Conservation (phyloP, 306 rosid species). For the Cajanus cajan region DNA sequence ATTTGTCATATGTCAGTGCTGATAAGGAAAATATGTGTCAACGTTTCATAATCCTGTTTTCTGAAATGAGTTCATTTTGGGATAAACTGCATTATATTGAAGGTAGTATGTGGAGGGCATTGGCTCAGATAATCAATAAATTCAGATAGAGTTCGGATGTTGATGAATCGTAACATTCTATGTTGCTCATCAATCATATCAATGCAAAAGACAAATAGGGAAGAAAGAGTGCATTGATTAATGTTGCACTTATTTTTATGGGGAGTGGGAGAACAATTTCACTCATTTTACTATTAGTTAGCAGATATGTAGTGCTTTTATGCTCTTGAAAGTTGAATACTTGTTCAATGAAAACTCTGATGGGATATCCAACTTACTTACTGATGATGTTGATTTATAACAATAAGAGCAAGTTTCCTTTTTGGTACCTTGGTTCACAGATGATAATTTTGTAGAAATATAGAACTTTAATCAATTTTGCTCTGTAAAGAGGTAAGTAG, state of each 20-base stretch:
- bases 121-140: background rate
- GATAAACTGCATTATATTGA: background rate
- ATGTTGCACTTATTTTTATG: background rate
- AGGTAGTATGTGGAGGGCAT: background rate
- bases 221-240: conserved; percentile 9
- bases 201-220: background rate
- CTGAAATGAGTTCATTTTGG: background rate
- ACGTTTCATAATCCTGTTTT: background rate
- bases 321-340: conserved; percentile 1
- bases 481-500: conserved; percentile 16
- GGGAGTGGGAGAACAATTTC: background rate
- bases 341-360: conserved; percentile 12
- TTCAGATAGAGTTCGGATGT: background rate
- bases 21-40: conserved; percentile 19
- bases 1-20: background rate
- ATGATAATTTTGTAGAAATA: conserved; percentile 5
- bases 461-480: conserved; percentile 10
- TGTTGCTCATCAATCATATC: conserved; percentile 10
- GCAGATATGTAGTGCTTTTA: background rate
- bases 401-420: background rate
- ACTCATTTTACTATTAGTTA: background rate
- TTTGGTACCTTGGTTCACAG: background rate
- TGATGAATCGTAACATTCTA: background rate
- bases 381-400: background rate
- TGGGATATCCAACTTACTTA: conserved; percentile 8